Evolutionary conservation across 2,329 filamentous ascomycete species (phyloP).

Genomic region (Aspergillus transmontanensis): DNA sequence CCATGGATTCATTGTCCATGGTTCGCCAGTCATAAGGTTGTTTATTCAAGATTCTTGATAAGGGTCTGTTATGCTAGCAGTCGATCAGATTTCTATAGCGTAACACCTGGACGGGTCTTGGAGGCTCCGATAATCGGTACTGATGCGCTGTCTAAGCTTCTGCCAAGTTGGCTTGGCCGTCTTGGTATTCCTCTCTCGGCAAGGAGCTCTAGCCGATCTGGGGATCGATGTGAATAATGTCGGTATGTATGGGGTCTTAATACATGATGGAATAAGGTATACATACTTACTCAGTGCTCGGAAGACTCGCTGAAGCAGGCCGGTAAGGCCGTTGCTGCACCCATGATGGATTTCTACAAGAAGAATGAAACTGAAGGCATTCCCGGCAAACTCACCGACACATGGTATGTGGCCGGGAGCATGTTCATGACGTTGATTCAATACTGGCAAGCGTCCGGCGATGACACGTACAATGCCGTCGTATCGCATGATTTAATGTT

Average conservation of each 20-base stretch:
- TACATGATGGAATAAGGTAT: not conserved
- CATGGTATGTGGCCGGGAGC: not conserved
- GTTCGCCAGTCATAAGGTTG: not conserved
- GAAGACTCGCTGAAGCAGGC: not conserved
- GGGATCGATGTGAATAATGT: not conserved
- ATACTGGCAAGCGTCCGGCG: not conserved
- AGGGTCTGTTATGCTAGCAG: not conserved
- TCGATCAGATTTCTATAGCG: not conserved
- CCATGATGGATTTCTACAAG: not conserved
- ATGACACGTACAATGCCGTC: not conserved
- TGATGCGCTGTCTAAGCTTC: not conserved
- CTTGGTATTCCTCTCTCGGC: not conserved
- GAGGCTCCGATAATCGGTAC: not conserved
- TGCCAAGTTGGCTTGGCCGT: not conserved
- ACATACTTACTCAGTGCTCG: rapidly evolving
- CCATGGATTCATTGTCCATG: not conserved
- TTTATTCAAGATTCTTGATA: not conserved
- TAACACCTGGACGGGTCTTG: not conserved
- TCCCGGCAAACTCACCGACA: not conserved
- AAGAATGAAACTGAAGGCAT: not conserved
- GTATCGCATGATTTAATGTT: not conserved
- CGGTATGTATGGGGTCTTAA: not conserved
- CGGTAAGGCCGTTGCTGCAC: not conserved
- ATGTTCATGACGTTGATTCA: not conserved
- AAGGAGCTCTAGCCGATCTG: not conserved